Evolutionary conservation across 305 asterid species (phyloP).

Genomic region (Solanum hybrid): DNA sequence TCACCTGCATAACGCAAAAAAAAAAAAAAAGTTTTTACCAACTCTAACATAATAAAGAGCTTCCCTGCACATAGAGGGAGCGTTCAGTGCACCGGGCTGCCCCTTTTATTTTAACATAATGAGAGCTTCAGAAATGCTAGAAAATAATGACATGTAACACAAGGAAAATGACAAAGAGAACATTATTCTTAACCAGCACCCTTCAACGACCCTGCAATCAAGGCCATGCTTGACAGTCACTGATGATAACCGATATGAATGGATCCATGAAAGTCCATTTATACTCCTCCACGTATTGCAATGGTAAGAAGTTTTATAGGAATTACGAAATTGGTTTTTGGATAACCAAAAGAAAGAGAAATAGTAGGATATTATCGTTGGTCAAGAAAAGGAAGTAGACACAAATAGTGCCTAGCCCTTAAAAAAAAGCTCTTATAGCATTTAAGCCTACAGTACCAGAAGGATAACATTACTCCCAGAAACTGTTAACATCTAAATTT

Average conservation of each 20-base stretch:
- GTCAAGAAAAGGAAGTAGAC: neutral
- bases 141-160: neutral
- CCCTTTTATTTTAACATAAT: neutral
- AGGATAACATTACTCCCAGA: neutral
- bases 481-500: neutral
- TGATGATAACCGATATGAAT: neutral
- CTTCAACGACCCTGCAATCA: neutral
- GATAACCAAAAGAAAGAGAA: neutral
- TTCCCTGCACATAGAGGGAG: neutral
- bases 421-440: neutral
- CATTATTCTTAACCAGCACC: neutral
- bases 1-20: slow-evolving; percentile 48
- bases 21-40: neutral
- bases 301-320: neutral
- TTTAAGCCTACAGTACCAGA: neutral
- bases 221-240: neutral
- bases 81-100: neutral
- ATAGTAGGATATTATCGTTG: neutral
- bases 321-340: neutral
- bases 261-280: neutral
- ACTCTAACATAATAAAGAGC: neutral
- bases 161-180: slow-evolving; percentile 1
- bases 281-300: neutral
- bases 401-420: neutral
- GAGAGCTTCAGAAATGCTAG: neutral